Evolutionary conservation across 129 eudicot genomes (phyloP), one percentile per base, ranked within the genome.

Genomic region (Pseudognaphalium luteoalbum): DNA sequence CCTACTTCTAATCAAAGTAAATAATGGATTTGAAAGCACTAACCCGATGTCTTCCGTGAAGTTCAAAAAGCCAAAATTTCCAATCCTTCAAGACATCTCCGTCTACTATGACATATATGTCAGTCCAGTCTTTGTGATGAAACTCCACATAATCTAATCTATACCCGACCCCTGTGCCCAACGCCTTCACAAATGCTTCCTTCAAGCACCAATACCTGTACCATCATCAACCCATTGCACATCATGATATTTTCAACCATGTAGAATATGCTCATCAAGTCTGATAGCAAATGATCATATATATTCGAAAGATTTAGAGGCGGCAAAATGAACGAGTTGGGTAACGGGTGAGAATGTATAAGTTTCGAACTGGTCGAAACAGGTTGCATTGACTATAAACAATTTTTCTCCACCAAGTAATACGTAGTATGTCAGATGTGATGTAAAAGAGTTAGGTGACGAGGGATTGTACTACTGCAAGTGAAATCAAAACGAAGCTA

Each of bases 181-280:
- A 90, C 10, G 96, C 96, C 83, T 93, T 93, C 20, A 90, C 90
- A 58, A 85, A 93, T 83, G 96, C 90, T 88, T 93, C 98, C 95
- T 93, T 93, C 72, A 90, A 79, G 74, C 90, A 90, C 98, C 98
- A 93, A 74, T 90, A 90, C 73, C 98, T 93, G 92, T 78, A 62
- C 59, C 16, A 68, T 28, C 60, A 22, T 62, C 44, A 51, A 11
- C 37, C 72, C 7, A n/a, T 6, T 34, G 39, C 50, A 47, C 54
- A 47, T 57, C 34, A 71, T 71, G 44, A 9, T 32, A 51, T 21
- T 60, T 37, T 14, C 28, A 69, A 69, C 37, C 9, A 64, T 32
- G 20, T 64, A 32, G 16, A 32, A 65, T 51, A 66, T 66, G 52
- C 33, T 52, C 70, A 28, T 6, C 37, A 14, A 69, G 50, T 69